phyloP scores from a whole-genome alignment of 495 filamentous ascomycete species.

The Tuber magnatum region DNA sequence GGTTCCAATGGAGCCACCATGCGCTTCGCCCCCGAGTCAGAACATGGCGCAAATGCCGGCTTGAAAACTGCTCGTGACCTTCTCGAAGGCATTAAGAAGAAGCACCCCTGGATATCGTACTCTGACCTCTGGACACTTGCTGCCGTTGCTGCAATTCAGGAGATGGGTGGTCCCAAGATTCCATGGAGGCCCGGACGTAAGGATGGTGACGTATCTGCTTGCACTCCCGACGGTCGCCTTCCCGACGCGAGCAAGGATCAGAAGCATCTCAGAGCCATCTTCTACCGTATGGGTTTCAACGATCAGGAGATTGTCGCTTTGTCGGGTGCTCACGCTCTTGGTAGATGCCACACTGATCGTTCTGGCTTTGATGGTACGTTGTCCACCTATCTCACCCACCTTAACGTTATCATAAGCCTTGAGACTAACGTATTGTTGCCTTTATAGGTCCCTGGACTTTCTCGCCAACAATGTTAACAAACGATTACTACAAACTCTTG shows the following conservation, averaged over 20 bases:
- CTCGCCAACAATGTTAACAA: conserved; percentile 86
- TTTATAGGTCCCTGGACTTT: conserved; percentile 75
- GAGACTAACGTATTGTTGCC: conserved; percentile 11
- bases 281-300: conserved; percentile 96
- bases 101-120: conserved; percentile 93
- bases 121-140: conserved; percentile 93
- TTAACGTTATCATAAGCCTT: background rate
- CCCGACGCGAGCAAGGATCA: conserved; percentile 77
- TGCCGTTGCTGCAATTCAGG: conserved; percentile 81
- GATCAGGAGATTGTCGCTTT: conserved; percentile 95
- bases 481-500: conserved; percentile 87
- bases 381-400: background rate
- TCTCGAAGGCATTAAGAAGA: conserved; percentile 78
- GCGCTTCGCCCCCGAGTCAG: conserved; percentile 86
- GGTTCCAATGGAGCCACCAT: conserved; percentile 97
- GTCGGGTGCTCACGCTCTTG: conserved; percentile 81
- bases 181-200: conserved; percentile 83
- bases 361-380: conserved; percentile 65
- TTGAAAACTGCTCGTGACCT: conserved; percentile 83
- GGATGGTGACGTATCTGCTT: conserved; percentile 74
- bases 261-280: conserved; percentile 82
- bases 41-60: conserved; percentile 92
- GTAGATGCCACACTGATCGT: conserved; percentile 83
- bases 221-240: conserved; percentile 92
- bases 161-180: conserved; percentile 82